Percentiles rank a stretch among this genome's conserved stretches.
Conservation (phyloP, 129 eudicot species). For the Arctium lappa region DNA sequence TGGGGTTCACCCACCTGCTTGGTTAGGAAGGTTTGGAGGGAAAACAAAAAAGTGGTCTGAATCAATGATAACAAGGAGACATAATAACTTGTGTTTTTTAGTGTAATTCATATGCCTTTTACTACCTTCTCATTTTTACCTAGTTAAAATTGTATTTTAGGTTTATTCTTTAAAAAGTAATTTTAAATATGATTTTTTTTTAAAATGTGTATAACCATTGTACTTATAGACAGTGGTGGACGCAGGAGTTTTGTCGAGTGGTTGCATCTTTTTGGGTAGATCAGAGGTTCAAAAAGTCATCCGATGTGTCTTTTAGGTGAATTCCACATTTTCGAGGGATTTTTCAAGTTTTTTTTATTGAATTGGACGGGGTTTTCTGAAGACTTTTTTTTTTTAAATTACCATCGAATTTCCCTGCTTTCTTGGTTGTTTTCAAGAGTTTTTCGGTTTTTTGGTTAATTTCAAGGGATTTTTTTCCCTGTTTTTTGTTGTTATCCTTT, state of each 20-base stretch:
- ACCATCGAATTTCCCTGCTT: no score
- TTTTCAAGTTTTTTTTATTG: background rate
- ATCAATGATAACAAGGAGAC: slow-evolving; percentile 32
- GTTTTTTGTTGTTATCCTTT: background rate
- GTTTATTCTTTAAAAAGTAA: background rate
- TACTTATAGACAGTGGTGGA: background rate
- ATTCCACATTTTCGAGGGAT: background rate
- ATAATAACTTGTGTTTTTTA: slow-evolving; percentile 34
- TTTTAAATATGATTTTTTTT: background rate
- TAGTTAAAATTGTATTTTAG: background rate
- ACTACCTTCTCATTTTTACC: background rate
- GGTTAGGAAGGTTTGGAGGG: slow-evolving; percentile 18
- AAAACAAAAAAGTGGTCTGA: slow-evolving; percentile 18
- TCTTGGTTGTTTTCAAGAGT: background rate
- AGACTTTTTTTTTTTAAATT: no score
- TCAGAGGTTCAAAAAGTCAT: background rate
- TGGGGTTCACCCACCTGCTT: slow-evolving; percentile 26
- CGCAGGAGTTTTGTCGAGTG: background rate
- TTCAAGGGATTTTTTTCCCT: background rate
- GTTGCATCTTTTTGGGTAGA: background rate
- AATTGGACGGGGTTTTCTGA: background rate
- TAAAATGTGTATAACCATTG: background rate
- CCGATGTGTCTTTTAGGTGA: background rate
- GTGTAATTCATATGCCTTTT: slow-evolving; percentile 14
- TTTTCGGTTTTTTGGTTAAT: background rate